phyloP scores from a whole-genome alignment of 2,329 filamentous ascomycete species.

The Hypomyces perniciosus region DNA sequence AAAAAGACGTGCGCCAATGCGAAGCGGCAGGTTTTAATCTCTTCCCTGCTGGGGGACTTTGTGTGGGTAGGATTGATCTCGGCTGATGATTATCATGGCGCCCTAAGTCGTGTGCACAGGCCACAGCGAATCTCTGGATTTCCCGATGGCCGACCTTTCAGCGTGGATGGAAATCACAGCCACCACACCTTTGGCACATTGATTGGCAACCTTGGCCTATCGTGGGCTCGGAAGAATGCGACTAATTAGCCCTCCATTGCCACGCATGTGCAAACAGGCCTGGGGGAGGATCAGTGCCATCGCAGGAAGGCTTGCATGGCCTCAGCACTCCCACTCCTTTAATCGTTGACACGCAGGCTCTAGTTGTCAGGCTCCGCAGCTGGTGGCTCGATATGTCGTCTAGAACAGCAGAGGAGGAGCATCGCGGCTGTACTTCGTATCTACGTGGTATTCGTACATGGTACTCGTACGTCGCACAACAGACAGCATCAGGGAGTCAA shows the following conservation, averaged over 20 bases:
- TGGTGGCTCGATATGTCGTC: too few relatives aligned
- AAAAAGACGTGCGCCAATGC: not conserved
- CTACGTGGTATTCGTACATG: too few relatives aligned
- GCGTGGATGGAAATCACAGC: not conserved
- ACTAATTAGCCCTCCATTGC: conserved; percentile 11
- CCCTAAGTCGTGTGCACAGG: conserved; percentile 13
- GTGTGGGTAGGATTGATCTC: not conserved
- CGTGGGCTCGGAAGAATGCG: conserved; percentile 10
- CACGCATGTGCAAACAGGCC: not conserved
- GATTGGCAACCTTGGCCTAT: conserved; percentile 1
- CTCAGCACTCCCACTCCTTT: too few relatives aligned
- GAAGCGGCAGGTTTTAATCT: not conserved
- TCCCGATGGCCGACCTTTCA: conserved; percentile 10
- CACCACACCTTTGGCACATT: not conserved
- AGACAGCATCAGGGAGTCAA: conserved; percentile 3
- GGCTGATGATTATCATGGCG: not conserved
- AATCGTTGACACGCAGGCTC: too few relatives aligned
- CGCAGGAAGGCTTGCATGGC: too few relatives aligned
- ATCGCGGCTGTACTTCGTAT: too few relatives aligned
- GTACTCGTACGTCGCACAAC: too few relatives aligned
- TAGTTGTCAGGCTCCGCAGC: too few relatives aligned
- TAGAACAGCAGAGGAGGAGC: too few relatives aligned
- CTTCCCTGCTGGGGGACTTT: not conserved
- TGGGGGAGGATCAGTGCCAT: too few relatives aligned
- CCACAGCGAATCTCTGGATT: conserved; percentile 13